Evolutionary conservation across 129 eudicot species (phyloP), one percentile per base, ranked within the genome.

Genomic region (Lactuca sativa): DNA sequence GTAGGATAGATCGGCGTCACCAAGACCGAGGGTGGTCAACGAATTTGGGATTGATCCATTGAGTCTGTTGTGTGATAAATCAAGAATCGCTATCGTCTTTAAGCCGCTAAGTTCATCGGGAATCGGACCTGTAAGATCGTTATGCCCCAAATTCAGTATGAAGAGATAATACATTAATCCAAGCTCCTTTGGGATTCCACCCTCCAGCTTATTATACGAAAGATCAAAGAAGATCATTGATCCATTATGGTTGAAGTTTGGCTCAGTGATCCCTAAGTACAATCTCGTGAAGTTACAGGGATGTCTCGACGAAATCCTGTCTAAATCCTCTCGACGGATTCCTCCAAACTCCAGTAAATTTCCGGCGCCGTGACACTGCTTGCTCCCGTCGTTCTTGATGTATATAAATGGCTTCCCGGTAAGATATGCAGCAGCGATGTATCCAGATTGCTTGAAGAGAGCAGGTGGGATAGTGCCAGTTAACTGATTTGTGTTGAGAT

Each of bases 261-360:
- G 97, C n/a, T 87, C 80, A 1, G 96, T 85, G 10, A 78, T 64
- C 4, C 97, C 99, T 21, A 57, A 63, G 31, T 90, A 95, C 6
- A 95, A 77, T 48, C 92, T 56, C n/a, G 87, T 85, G 65, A 89
- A 85, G 68, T 86, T 85, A 81, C 97, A 95, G 12, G 92, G 89
- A 43, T 84, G 85, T 57, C 96, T 72, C 0, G 93, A 71, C 1
- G 93, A 83, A 66, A 95, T 80, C 61, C 97, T 75, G 64, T 85
- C 70, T 69, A 95, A 72, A 71, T 84, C 87, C 6, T 73, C 96
- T 51, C 68, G 74, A 56, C 97, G 76, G 37, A 95, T 90, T 6
- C 97, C 99, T 34, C 87, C 93, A 68, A 87, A 95, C 66, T 90
- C 97, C 9, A 90, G 92, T 81, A 95, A 74, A 78, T 95, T 95